Conservation (phyloP, 2,329 filamentous ascomycete species). For the Xylaria sp. region DNA sequence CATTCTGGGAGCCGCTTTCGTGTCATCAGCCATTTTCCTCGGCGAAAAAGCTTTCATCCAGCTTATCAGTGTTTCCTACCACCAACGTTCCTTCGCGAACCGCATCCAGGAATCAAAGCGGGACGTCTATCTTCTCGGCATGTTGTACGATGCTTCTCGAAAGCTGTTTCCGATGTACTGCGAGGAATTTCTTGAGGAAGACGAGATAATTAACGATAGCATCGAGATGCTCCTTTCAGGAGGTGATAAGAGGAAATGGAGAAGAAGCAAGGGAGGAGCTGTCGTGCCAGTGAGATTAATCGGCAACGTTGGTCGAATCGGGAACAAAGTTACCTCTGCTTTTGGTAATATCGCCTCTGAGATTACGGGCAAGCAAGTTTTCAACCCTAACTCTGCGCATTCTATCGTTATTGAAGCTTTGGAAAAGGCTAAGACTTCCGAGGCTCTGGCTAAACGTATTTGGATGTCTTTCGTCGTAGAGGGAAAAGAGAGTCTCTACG, state of each 20-base stretch:
- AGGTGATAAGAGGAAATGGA: slow-evolving; percentile 62
- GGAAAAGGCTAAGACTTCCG: slow-evolving; percentile 83
- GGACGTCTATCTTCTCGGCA: slow-evolving; percentile 81
- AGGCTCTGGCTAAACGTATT: slow-evolving; percentile 91
- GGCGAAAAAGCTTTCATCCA: slow-evolving; percentile 84
- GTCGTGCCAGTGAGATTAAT: slow-evolving; percentile 84
- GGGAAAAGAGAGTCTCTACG: slow-evolving; percentile 80
- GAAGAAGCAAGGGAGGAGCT: slow-evolving; percentile 64
- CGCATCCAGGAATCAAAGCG: slow-evolving; percentile 91
- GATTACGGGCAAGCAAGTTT: slow-evolving; percentile 94
- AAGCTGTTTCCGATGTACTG: slow-evolving; percentile 93
- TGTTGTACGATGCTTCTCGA: slow-evolving; percentile 91
- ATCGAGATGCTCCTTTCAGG: slow-evolving; percentile 74
- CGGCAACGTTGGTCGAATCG: slow-evolving; percentile 79
- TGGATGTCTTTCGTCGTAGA: slow-evolving; percentile 99
- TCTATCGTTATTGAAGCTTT: slow-evolving; percentile 90
- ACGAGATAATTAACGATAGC: slow-evolving; percentile 89
- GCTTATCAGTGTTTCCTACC: slow-evolving; percentile 85
- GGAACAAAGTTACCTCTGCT: slow-evolving; percentile 91
- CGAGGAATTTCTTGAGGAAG: slow-evolving; percentile 88
- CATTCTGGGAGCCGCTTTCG: slow-evolving; percentile 74
- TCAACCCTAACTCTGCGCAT: slow-evolving; percentile 91
- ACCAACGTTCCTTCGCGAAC: slow-evolving; percentile 83
- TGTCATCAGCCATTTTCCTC: slow-evolving; percentile 76
- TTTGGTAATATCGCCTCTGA: slow-evolving; percentile 95